Percentiles rank a stretch among this genome's conserved stretches.
Conservation (phyloP, 192 early-diverging fungal genomes). For the Coemansia sp. region DNA sequence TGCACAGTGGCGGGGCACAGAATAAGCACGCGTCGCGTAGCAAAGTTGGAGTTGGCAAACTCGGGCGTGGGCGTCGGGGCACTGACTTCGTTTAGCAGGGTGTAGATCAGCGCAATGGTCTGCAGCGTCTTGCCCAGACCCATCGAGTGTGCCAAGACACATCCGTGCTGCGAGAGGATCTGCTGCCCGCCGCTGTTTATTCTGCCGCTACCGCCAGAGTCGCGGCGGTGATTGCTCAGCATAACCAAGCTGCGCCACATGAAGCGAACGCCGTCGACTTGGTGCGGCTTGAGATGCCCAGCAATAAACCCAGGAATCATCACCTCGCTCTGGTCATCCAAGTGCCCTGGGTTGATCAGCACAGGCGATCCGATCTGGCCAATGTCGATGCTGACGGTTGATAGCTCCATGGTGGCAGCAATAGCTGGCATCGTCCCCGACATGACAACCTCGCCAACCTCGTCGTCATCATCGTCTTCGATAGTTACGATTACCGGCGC, state of each 20-base stretch:
- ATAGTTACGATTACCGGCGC: neutral
- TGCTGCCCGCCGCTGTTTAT: neutral
- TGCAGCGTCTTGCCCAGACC: slow-evolving; percentile 88
- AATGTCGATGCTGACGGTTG: neutral
- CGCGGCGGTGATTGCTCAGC: slow-evolving; percentile 51
- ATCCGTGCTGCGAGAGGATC: slow-evolving; percentile 57
- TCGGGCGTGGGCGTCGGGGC: slow-evolving; percentile 33
- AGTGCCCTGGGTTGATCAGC: slow-evolving; percentile 64
- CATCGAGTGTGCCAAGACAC: slow-evolving; percentile 85
- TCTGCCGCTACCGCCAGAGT: neutral
- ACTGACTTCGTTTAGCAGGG: slow-evolving; percentile 64
- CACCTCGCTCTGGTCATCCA: slow-evolving; percentile 15
- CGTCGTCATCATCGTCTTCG: neutral
- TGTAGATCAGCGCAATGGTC: slow-evolving; percentile 72
- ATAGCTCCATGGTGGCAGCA: neutral
- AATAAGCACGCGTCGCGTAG: slow-evolving; percentile 65
- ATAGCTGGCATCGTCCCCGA: slow-evolving; percentile 7
- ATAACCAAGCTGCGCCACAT: slow-evolving; percentile 80
- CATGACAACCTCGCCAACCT: neutral
- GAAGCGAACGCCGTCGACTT: slow-evolving; percentile 78
- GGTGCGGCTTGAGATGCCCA: slow-evolving; percentile 65
- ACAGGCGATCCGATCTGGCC: slow-evolving; percentile 22
- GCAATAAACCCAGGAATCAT: slow-evolving; percentile 61
- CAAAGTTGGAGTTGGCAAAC: slow-evolving; percentile 60
- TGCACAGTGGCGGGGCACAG: slow-evolving; percentile 72